Conservation (phyloP, 108 stramenopile species). For the Nitzschia putrida region DNA sequence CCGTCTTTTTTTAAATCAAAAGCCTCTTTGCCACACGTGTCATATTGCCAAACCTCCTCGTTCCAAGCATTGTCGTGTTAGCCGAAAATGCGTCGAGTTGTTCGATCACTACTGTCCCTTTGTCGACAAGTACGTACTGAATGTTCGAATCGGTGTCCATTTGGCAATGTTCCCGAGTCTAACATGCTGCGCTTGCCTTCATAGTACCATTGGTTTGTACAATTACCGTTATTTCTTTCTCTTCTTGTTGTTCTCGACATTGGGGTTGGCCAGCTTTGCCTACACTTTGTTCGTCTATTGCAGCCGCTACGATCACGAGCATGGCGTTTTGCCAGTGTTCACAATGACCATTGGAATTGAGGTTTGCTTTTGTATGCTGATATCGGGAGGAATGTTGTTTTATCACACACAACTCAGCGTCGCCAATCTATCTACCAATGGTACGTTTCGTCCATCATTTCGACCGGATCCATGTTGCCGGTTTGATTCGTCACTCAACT, state of each 20-base stretch:
- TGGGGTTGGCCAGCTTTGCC: conserved; percentile 40
- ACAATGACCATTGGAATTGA: conserved; percentile 58
- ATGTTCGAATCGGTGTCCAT: not conserved
- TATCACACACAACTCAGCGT: conserved; percentile 89
- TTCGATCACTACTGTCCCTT: conserved; percentile 99
- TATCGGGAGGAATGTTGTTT: conserved; percentile 55
- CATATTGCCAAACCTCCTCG: conserved; percentile 89
- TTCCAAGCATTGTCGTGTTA: conserved; percentile 93
- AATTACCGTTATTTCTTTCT: conserved; percentile 94
- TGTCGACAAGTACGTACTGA: conserved; percentile 66
- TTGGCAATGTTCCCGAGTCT: too few relatives aligned
- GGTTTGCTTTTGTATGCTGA: conserved; percentile 59
- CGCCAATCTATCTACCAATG: conserved; percentile 94
- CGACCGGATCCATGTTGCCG: not conserved
- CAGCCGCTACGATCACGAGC: conserved; percentile 15
- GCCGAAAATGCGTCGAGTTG: conserved; percentile 83
- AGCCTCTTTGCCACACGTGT: conserved; percentile 94
- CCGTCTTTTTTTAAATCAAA: too few relatives aligned
- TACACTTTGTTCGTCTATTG: conserved; percentile 59
- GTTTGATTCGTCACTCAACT: not conserved
- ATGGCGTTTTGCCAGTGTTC: conserved; percentile 18
- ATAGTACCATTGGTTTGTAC: conserved; percentile 83
- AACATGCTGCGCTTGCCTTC: not conserved
- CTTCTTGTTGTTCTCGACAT: conserved; percentile 70
- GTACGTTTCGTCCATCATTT: not conserved